These are phyloP conservation scores for Linderniella brevidens DNA, from an alignment of 257 asterid species.

Conservation along the genomic window DNA sequence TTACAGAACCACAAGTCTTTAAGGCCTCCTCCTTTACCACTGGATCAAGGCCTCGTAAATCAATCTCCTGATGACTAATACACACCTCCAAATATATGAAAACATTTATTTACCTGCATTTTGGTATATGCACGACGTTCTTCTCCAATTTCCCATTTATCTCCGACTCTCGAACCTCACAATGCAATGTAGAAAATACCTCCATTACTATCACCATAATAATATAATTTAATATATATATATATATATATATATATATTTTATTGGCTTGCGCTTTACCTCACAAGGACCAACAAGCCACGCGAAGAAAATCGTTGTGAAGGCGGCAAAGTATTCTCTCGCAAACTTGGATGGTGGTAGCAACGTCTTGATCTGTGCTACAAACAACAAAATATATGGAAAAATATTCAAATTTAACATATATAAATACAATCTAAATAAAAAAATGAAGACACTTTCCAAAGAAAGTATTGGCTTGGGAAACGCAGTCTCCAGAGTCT, in stretches of 20 bases:
- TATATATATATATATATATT: too few species aligned
- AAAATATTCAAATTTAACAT: background rate
- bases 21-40: too few species aligned
- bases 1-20: too few species aligned
- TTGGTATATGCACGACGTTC: conserved; percentile 59
- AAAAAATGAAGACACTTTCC: conserved; percentile 34
- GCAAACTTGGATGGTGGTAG: conserved; percentile 44
- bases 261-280: conserved; percentile 18
- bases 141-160: conserved; percentile 48
- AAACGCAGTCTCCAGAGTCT: conserved; percentile 44
- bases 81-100: too few species aligned
- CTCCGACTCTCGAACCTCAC: conserved; percentile 65
- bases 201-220: too few species aligned
- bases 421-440: background rate
- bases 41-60: too few species aligned
- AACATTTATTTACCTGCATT: conserved; percentile 57
- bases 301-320: conserved; percentile 66
- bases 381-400: background rate
- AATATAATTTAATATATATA: too few species aligned
- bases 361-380: conserved; percentile 32
- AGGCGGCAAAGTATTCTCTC: conserved; percentile 52
- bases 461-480: conserved; percentile 42
- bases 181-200: background rate
- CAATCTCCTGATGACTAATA: too few species aligned
- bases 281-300: conserved; percentile 87